Base-by-base conservation (phyloP, 805 yeast species). In the Helenozyma baotianmanensis region DNA sequence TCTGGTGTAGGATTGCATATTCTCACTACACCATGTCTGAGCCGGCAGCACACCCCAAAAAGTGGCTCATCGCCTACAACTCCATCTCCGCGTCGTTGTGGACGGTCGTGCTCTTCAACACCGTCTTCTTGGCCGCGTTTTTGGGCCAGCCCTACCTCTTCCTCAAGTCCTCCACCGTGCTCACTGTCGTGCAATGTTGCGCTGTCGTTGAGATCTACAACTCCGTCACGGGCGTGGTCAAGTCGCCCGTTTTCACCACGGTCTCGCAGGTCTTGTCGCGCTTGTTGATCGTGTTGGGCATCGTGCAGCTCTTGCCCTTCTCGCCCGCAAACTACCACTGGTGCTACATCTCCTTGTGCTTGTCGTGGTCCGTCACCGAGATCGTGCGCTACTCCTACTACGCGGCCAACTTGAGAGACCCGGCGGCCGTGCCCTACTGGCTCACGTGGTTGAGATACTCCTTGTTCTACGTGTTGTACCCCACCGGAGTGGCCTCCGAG, bases 341-440 rank as follows among this genome's bases (percentile, higher is more conserved):
- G 74, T 68, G 74, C 11, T 89, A 82, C 57, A 59, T 79, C 36
- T 66, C 90, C 1, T 71, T 90, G 56, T 68, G 79, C 29, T 47
- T 78, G 27, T 88, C 96, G 9, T 92, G 98, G 98, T 77, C 92
- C n/a, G 49, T 85, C 33, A 86, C 97, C n/a, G 98, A 92, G 60
- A 72, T 86, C 27, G 80, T 89, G 36, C 74, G 98, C 56, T 92
- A 92, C 61, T 73, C 86, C 26, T 92, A 77, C 64, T 94, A 92
- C 54, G 89, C 94, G 6, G 70, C 81, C 34, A 78, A 78, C 45
- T 59, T 83, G 40, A 53, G 58, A 16, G 64, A 70, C 18, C 62
- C 64, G 7, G 75, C 71, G 1, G 51, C 62, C 1, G 80, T 83
- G 11, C 83, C 92, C 4, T 48, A 53, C 23, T 54, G 64, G 52